Evolutionary conservation across 306 rosid species (phyloP).

Genomic region (Acacia crassicarpa): DNA sequence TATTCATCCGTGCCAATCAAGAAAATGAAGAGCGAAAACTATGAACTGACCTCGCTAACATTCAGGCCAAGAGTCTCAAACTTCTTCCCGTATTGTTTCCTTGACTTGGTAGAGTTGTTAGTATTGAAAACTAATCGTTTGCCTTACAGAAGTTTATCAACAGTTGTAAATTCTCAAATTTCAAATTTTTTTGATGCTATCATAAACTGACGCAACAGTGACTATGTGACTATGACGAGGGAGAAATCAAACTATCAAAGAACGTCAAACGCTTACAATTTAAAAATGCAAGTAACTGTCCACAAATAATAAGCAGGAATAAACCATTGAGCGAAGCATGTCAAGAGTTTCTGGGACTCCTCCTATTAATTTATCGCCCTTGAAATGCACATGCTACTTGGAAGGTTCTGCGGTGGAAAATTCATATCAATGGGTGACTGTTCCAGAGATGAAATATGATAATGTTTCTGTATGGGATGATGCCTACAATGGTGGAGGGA

Average conservation of each 20-base stretch:
- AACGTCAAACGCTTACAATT: not conserved
- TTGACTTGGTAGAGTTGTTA: slow-evolving; percentile 96
- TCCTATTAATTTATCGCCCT: slow-evolving; percentile 89
- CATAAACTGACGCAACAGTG: not conserved
- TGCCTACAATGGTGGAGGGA: too few relatives aligned
- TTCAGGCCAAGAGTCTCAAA: slow-evolving; percentile 92
- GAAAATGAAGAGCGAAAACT: slow-evolving; percentile 17
- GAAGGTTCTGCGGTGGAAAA: too few relatives aligned
- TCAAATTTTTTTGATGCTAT: not conserved
- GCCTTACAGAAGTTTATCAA: slow-evolving; percentile 53
- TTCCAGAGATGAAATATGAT: too few relatives aligned
- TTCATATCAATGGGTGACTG: slow-evolving; percentile 60
- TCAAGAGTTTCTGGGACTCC: slow-evolving; percentile 98
- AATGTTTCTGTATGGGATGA: too few relatives aligned
- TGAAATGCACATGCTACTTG: not conserved
- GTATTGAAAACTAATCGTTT: slow-evolving; percentile 95
- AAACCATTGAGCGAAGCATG: slow-evolving; percentile 90
- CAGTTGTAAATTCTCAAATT: slow-evolving; percentile 1
- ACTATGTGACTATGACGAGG: not conserved
- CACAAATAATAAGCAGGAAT: not conserved
- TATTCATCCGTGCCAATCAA: slow-evolving; percentile 9
- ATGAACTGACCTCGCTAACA: slow-evolving; percentile 62
- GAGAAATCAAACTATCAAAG: not conserved
- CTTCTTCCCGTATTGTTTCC: slow-evolving; percentile 99
- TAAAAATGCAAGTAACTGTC: not conserved